Conservation (phyloP, 164 flowering plant species). For the Cinnamomum micranthum region DNA sequence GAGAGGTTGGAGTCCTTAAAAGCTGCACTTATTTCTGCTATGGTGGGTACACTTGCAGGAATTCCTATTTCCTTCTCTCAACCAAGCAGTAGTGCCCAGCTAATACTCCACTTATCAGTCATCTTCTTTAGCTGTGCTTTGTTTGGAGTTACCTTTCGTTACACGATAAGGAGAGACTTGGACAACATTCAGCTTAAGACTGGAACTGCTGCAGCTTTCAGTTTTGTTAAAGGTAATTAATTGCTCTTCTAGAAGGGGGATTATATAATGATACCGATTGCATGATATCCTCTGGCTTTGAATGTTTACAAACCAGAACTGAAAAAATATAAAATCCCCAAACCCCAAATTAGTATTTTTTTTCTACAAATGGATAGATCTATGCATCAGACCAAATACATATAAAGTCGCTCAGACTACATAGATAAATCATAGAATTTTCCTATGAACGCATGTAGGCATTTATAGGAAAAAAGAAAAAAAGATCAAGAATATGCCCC, state of each 20-base stretch:
- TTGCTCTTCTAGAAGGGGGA: not conserved
- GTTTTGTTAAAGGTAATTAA: slow-evolving; percentile 65
- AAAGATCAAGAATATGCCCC: too few species aligned
- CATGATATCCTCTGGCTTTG: too few species aligned
- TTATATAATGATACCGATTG: too few species aligned
- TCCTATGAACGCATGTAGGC: too few species aligned
- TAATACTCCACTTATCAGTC: slow-evolving; percentile 62
- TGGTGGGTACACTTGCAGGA: slow-evolving; percentile 73
- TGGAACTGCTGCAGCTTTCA: slow-evolving; percentile 81
- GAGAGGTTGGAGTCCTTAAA: slow-evolving; percentile 82
- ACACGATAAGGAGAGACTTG: slow-evolving; percentile 77
- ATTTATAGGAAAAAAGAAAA: too few species aligned
- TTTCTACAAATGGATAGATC: too few species aligned
- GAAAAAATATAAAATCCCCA: too few species aligned
- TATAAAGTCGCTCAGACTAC: too few species aligned
- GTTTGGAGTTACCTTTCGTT: slow-evolving; percentile 84
- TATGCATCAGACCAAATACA: too few species aligned
- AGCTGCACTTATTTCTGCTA: slow-evolving; percentile 68
- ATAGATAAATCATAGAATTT: too few species aligned
- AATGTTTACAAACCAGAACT: too few species aligned
- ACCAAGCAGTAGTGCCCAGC: slow-evolving; percentile 35
- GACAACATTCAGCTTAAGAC: slow-evolving; percentile 82
- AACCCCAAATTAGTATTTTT: too few species aligned
- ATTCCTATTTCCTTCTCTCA: slow-evolving; percentile 66
- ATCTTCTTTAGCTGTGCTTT: slow-evolving; percentile 73